Base-by-base conservation (phyloP, 2,329 filamentous ascomycete species). In the Hyphodiscus sp. region DNA sequence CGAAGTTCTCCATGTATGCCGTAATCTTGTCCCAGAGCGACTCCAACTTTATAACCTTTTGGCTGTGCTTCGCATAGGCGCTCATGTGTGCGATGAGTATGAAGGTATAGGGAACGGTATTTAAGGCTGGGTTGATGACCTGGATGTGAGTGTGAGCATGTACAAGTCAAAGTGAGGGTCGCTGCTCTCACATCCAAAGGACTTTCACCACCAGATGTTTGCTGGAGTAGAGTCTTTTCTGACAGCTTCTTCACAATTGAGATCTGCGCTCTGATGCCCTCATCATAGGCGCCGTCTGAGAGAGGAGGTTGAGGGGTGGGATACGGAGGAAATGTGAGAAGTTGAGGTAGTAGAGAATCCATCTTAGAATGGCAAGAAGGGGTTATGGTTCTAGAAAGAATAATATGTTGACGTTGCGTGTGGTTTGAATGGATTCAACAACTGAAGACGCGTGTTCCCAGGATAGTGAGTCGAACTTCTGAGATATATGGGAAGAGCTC, bases 61-160 rank as follows among this genome's bases (percentile, higher is more conserved):
- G 52, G 18, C 64, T 66, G 61, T 71, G 23, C 23, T 67, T 62
- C 71, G 65, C 30, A 63, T 26, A 33, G 43, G 61, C 66, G 41
- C 71, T 45, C 52, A 81, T 72, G 56, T 76, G 74, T 30, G 74
- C 71, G 46, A 73, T 67, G 41, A 87, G 72, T 46, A 79, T 71
- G 57, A 74, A 76, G 48, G 82, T 69, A 67, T 84, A 86, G 9
- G 79, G 72, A 57, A 86, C 73, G 18, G 79, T 78, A 65, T 86
- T 81, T 41, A 74, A 67, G 8, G 75, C 67, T 19, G 84, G 82
- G 60, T 85, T 74, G 20, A 69, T 59, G 38, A 65, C 57, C 61
- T 67, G 41, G 13, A 33, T 10, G n/a, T 20, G 30, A 63, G 47
- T 64, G 52, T 46, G 41, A 57, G 45, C 23, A 41, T 7, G 41